Evolutionary conservation across 2,329 filamentous ascomycete species (phyloP), one percentile per base, ranked within the genome.

Genomic region (Pseudogymnoascus sp.): DNA sequence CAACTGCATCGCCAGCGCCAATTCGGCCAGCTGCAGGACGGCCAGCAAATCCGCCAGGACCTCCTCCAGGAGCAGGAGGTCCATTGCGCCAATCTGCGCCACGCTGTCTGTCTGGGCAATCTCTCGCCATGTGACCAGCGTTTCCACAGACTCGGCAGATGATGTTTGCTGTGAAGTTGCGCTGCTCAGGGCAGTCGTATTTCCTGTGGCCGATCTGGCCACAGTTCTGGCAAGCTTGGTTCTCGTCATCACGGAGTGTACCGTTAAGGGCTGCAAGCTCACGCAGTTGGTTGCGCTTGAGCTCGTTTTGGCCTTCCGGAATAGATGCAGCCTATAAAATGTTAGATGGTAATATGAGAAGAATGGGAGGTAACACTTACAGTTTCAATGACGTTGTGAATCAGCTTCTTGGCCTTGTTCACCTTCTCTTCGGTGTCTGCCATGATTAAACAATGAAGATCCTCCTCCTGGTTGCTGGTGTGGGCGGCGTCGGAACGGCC

Each of bases 401-500:
- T 96, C 67, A 98, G 80, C 79, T 96, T 92, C 83, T 98, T 99
- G 69, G 95, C 95, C 79, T 98, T 99, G 82, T 96, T 96, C 76
- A 99, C 93, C 81, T 99, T 99, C 68, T 99, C 95, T 80, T 99
- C 96, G 39, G 93, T 98, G 75, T 99, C 95, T 74, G 95, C 95
- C 95, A 99, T 99, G 80, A 99, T 98, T 76, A 99, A 82, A 79
- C 95, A 99, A 79, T 99, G 95, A 65, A 99, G 84, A 77, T 99
- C 95, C 80, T 99, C 95, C 82, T 99, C 95, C 84, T 99, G 95
- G 83, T 99, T 99, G 85, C 95, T 98, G 77, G 93, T 92, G 79
- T 99, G 95, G 80, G 95, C 95, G 73, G 95, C 95, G 78, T 99
- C 95, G 81, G 95, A 98, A 71, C 95, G 92, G 71, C 95, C 95